Base-by-base conservation (phyloP, 2,329 filamentous ascomycete species). In the Colletotrichum somersetense region DNA sequence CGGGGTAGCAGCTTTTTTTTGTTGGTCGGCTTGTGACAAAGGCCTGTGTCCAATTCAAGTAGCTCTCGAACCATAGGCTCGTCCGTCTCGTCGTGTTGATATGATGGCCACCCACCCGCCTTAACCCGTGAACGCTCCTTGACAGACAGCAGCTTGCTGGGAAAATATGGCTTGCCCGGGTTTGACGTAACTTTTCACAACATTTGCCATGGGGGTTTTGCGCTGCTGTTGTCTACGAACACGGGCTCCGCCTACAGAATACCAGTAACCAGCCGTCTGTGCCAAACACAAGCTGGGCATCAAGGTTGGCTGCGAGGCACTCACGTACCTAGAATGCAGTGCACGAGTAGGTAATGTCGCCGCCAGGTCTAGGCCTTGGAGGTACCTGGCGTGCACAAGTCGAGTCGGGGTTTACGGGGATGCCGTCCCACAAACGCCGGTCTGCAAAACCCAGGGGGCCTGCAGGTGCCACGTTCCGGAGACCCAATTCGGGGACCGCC, bases 381-480 rank as follows among this genome's bases (percentile, higher is more conserved):
- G 10, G 23, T 44, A 26, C 30, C 23, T n/a, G 46, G 46, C 53
- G 23, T 35, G 8, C 46, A 11, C 35, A 30, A 30, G 62, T n/a
- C 53, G 26, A 62, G 56, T 67, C 68, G 52, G 68, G 20, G 16
- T 62, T 67, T 57, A 58, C 56, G 38, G 57, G 23, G 30, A 35
- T 52, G n/a, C 38, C 50, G 18, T 52, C 26, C 52, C 35, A 44
- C 42, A 65, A 48, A 58, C 57, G 18, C 59, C 42, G 59, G 50
- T n/a, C 50, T 46, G 58, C 42, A 16, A 64, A 46, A n/a, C 20
- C 20, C n/a, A 3, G 30, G 30, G 30, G 44, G 33, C 35, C 44
- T 33, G 66, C 40, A 38, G 35, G 40, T 67, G 57, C 57, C 64
- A 67, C 64, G 64, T 71, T 67, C 68, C n/a, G 20, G 20, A 35